Evolutionary conservation across 1,284 basidiomycete genomes (phyloP), one percentile per base, ranked within the genome.

Genomic region (Inonotus obliquus): DNA sequence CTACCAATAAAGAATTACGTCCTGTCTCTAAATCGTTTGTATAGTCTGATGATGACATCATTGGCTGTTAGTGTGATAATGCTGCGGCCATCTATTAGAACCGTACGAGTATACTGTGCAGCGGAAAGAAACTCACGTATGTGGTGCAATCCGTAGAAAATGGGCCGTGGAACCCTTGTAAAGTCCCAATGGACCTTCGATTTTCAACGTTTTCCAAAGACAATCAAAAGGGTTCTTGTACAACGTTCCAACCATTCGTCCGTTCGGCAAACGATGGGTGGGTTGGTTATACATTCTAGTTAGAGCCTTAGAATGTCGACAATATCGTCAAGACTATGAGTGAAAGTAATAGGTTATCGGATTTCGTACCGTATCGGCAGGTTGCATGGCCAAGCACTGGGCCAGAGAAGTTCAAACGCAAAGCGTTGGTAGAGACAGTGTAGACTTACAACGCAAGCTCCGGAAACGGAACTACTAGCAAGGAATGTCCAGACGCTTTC

Each of bases 201-300:
- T 80, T 72, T 90, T 91, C 66, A 93, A 83, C 0, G 96, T 99
- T 78, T 98, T 96, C 91, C 92, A 97, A 55, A 99, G 79, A 75
- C 96, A 98, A 70, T 98, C 95, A 68, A 98, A 86, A 1, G 96
- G 96, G 72, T 92, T 96, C 72, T 83, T 89, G 77, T 97, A 98
- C 11, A 97, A 77, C 2, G 86, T 77, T 4, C 95, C 94, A 62
- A 86, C 80, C 45, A 85, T 75, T 68, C 80, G 86, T 38, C 95
- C 95, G 62, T 91, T 82, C 2, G 90, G 85, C 57, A 87, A 81
- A 45, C 76, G 79, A 65, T 81, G 77, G 1, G 92, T 94, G 25
- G 92, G 91, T 80, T 96, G 96, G 72, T 98, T 98, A 76, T 98
- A 99, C 85, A 98, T 90, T 63, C 96, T 82, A 7, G 96, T 98